Base-by-base conservation (phyloP, 2,329 filamentous ascomycete genomes). In the Pseudogymnoascus sp. region DNA sequence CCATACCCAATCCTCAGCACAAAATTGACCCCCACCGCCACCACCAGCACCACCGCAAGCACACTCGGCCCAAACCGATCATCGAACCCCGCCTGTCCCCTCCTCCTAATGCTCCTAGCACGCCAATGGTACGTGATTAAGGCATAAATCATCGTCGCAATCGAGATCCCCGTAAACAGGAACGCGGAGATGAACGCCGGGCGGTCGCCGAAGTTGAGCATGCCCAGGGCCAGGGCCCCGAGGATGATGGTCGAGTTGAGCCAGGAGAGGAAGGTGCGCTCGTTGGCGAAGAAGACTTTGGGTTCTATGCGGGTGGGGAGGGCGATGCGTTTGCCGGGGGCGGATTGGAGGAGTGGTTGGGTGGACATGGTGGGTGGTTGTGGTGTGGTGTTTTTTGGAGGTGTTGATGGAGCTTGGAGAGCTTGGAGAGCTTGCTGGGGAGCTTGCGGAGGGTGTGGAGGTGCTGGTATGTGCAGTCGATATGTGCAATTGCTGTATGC, bases 221-320 rank as follows among this genome's bases (percentile, higher is more conserved):
- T 92, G 70, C 95, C 95, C 71, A 99, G 91, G 69, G 95, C 93
- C 61, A 99, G 87, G 68, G 95, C 95, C 73, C 95, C 95, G 66
- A 99, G 89, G 78, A 99, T 93, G 74, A 99, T 93, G 76, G 93
- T 96, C 83, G 97, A 97, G 84, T 99, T 99, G 74, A 99, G 90
- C 95, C 95, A 99, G 78, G 92, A 96, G 73, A 99, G 87, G 77
- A 99, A 99, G 67, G 95, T 99, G 68, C 95, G 91, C 80, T 99
- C 95, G 83, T 99, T 99, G 79, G 95, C 95, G 83, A 99, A 99
- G 86, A 97, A 99, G 82, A 99, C 95, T 80, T 99, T 99, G 72
- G 95, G 95, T 78, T 99, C 95, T 78, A 99, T 93, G 70, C 95
- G 92, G 65, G 93, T 97, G 64, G 95, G 95, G 68, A 99, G 91